Conservation (phyloP, 2,329 filamentous ascomycete genomes). For the Sclerotiophoma versabilis region DNA sequence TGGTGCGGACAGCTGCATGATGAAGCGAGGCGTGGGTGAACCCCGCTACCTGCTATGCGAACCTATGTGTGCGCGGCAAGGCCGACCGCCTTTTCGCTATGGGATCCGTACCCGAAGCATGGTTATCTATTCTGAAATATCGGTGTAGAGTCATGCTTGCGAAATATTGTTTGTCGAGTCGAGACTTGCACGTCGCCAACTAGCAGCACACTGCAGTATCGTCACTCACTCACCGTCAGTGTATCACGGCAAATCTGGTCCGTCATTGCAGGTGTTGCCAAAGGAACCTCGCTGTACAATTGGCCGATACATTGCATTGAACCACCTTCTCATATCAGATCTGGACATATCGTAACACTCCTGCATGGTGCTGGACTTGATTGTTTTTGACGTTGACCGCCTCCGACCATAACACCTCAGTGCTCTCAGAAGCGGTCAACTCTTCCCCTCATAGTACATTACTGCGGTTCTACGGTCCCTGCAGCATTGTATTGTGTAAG, state of each 20-base stretch:
- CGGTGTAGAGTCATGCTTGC: neutral
- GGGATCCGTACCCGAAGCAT: neutral
- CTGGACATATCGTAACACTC: too few species aligned
- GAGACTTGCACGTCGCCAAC: neutral
- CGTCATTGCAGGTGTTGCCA: neutral
- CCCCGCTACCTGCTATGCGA: conserved; percentile 1
- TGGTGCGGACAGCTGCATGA: conserved; percentile 3
- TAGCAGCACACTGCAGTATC: neutral
- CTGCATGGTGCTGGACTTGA: too few species aligned
- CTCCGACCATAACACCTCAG: too few species aligned
- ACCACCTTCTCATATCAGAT: too few species aligned
- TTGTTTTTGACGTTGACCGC: too few species aligned
- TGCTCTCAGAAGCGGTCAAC: too few species aligned
- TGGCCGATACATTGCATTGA: too few species aligned
- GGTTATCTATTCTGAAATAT: neutral
- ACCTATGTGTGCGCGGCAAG: conserved; percentile 7
- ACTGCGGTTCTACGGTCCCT: too few species aligned
- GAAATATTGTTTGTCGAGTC: neutral
- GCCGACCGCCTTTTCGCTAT: conserved; percentile 8
- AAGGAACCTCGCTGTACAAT: too few species aligned
- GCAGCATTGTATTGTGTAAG: too few species aligned
- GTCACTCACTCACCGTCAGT: too few species aligned
- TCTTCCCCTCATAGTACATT: too few species aligned
- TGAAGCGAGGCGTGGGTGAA: conserved; percentile 2
- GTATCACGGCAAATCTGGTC: neutral